phyloP scores from a whole-genome alignment of 768 basidiomycete genomes.

The Leccinum disarticulatum region DNA sequence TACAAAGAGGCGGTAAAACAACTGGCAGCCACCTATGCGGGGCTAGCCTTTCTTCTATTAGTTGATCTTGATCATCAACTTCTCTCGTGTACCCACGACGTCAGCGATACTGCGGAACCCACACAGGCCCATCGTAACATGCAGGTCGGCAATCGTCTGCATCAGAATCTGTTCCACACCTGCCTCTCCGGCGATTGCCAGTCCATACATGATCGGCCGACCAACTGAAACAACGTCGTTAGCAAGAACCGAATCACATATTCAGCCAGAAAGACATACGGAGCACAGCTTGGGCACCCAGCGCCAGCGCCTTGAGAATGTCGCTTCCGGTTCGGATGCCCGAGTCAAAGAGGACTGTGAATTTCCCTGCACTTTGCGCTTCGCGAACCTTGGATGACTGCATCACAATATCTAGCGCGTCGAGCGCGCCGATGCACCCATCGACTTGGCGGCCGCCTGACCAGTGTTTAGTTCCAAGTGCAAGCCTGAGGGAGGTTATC shows the following conservation, averaged over 20 bases:
- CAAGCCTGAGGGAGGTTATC: neutral
- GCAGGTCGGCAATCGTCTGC: constrained; percentile 42
- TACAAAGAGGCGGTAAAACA: neutral
- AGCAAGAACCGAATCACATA: neutral
- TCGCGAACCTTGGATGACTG: constrained; percentile 55
- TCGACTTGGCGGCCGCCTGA: constrained; percentile 75
- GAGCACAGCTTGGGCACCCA: constrained; percentile 55
- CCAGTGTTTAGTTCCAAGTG: neutral
- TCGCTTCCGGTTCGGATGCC: constrained; percentile 58
- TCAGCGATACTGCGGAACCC: constrained; percentile 40
- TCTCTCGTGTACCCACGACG: constrained; percentile 37
- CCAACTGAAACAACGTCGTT: constrained; percentile 28
- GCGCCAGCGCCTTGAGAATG: constrained; percentile 53
- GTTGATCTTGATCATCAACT: constrained; percentile 32
- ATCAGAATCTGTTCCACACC: constrained; percentile 51
- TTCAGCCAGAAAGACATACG: constrained; percentile 25
- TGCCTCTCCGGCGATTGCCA: constrained; percentile 46
- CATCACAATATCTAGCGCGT: constrained; percentile 67
- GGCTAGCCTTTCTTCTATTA: neutral
- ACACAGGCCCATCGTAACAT: constrained; percentile 44
- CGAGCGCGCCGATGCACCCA: constrained; percentile 72
- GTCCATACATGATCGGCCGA: constrained; percentile 47
- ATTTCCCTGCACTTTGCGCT: constrained; percentile 57
- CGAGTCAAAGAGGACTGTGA: constrained; percentile 70
- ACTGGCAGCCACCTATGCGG: neutral